Percentiles rank a stretch among this genome's conserved stretches.
Evolutionary conservation across 345 rosid genomes (phyloP).

Genomic region (Eutrema heterophyllum): DNA sequence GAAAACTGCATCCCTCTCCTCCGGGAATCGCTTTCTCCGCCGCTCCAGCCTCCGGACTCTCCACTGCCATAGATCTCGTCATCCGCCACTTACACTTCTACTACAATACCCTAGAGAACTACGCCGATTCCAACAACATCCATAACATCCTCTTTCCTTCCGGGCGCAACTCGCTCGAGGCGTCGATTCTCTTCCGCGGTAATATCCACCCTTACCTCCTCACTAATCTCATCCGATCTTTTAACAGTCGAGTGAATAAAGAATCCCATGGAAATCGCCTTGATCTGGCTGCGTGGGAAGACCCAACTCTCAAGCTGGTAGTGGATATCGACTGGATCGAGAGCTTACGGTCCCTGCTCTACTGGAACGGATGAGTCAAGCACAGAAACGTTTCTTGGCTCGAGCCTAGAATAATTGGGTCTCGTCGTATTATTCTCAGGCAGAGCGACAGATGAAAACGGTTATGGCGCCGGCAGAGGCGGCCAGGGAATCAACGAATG

Average conservation of each 20-base stretch:
- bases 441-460: not conserved
- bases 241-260: slow-evolving; percentile 37
- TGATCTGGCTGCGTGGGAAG: slow-evolving; percentile 18
- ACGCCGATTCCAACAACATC: slow-evolving; percentile 42
- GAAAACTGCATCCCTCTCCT: slow-evolving; percentile 59
- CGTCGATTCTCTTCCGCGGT: slow-evolving; percentile 77
- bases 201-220: slow-evolving; percentile 77
- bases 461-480: slow-evolving; percentile 22
- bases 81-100: slow-evolving; percentile 61
- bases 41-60: slow-evolving; percentile 38
- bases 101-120: slow-evolving; percentile 64
- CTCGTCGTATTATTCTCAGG: not conserved
- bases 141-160: slow-evolving; percentile 62
- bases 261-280: too few species aligned
- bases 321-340: too few species aligned
- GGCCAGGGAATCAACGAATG: slow-evolving; percentile 40
- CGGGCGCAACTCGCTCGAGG: slow-evolving; percentile 64
- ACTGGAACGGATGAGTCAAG: slow-evolving; percentile 37
- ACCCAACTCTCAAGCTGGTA: too few species aligned
- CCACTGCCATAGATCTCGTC: slow-evolving; percentile 45
- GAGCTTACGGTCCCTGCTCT: slow-evolving; percentile 52
- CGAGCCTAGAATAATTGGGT: slow-evolving; percentile 45
- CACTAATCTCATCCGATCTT: slow-evolving; percentile 65
- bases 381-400: slow-evolving; percentile 39
- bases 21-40: slow-evolving; percentile 48